Evolutionary conservation across 768 basidiomycete species (phyloP), one percentile per base, ranked within the genome.

Genomic region (Fomitopsis serialis): DNA sequence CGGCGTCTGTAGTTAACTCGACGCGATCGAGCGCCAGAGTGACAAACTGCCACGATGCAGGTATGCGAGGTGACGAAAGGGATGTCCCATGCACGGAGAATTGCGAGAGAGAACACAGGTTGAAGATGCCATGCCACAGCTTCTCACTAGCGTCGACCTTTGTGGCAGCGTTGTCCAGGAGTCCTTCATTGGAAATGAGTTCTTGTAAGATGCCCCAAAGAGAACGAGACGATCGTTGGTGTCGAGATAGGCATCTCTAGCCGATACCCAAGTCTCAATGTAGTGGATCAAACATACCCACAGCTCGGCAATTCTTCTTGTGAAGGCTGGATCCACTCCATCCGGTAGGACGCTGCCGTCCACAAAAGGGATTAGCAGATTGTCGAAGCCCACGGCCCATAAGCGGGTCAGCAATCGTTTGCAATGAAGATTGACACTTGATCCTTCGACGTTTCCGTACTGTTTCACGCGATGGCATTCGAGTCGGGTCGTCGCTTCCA

Each of bases 271-370:
- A 29, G 52, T 37, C 15, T 57, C 48, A 4, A 56, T 42, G n/a
- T 89, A 60, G 58, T 90, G 82, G 34, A 89, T 73, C 21, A 92
- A 61, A 35, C 79, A 81, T 45, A 91, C 74, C 94, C 93, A 96
- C 17, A 87, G 58, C 60, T 92, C 86, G 1, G 80, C 74, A 0
- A 56, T 77, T 70, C 12, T 72, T 56, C 42, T 77, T 56, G 35
- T 3, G 10, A 45, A 27, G 9, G 13, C 11, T 32, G 10, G n/a
- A 29, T 21, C 36, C 42, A 24, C 11, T 2, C 3, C 9, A 43
- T 22, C 24, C 10, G n/a, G 19, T 2, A 46, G 25, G 17, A 46
- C 35, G 7, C 12, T 6, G 7, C 15, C 48, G 6, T 42, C 44
- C 4, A 42, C 22, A 7, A 56, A 68, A 63, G 27, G 70, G 65